Evolutionary conservation across 306 rosid species (phyloP), one percentile per base, ranked within the genome.

Genomic region (Boehmeria nivea): DNA sequence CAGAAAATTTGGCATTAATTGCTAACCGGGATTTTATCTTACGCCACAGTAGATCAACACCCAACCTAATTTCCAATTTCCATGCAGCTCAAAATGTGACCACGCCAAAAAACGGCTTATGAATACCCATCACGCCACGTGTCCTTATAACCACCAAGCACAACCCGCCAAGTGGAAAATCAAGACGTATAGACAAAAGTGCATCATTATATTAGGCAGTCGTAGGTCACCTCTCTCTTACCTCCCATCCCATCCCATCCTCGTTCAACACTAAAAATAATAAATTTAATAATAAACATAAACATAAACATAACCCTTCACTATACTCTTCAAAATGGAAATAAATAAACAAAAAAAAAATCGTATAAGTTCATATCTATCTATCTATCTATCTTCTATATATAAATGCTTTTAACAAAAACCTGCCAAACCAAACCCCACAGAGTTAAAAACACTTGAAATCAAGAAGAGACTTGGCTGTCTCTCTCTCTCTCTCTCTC

Each of bases 221-320:
- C 81, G 61, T 82, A 65, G 96, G 91, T 85, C 68, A 87, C 87
- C 93, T 74, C 65, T 82, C 83, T 59, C 71, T 61, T 80, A 61
- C 72, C 80, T 59, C 65, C 64, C 59, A 3, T 1, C 48, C 57
- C n/a, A n/a, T 61, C 64, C 63, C 60, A 1, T 3, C 48, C 57
- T 60, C 66, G 37, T 15, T 37, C 65, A 18, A 49, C 21, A 31
- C 57, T 2, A 69, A 61, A 23, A 43, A 42, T 17, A 22, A 22
- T 21, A 49, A 45, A 18, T 1, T 13, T 8, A n/a, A 13, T 13
- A 44, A 44, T 44, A 15, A 15, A 18, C 20, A 6, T 12, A 42
- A 33, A 33, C 15, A 11, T 6, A 46, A 12, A 17, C 27, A 48
- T 8, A 21, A 2, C 28, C 8, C 3, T 48, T 22, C 11, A 33